Conservation (phyloP, 2,329 filamentous ascomycete species). For the Xylariaceae sp. region DNA sequence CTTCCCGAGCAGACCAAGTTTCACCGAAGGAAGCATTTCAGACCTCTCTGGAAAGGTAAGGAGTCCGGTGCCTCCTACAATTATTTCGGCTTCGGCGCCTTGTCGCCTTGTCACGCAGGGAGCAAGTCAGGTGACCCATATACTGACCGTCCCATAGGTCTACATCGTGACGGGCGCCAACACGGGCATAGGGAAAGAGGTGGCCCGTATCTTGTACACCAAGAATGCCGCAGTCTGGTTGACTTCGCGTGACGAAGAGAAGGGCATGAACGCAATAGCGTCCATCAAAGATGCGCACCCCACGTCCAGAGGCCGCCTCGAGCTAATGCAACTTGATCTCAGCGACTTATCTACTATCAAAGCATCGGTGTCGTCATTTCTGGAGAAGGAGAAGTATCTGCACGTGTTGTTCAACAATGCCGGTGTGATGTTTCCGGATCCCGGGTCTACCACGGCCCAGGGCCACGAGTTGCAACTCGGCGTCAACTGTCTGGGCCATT, state of each 20-base stretch:
- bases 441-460: constrained; percentile 33
- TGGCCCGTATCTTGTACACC: constrained; percentile 20
- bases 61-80: too few species aligned
- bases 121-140: neutral
- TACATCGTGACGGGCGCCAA: constrained; percentile 27
- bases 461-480: constrained; percentile 32
- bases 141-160: constrained; percentile 15
- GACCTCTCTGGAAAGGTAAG: constrained; percentile 19
- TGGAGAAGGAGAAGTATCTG: constrained; percentile 25
- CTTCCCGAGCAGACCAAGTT: constrained; percentile 17
- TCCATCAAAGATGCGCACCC: constrained; percentile 21
- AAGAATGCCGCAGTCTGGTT: constrained; percentile 25
- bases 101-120: too few species aligned
- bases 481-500: constrained; percentile 27
- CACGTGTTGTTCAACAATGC: constrained; percentile 41
- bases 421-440: constrained; percentile 35
- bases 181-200: constrained; percentile 23
- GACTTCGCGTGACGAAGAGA: constrained; percentile 20
- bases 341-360: constrained; percentile 21
- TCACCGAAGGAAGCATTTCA: constrained; percentile 20
- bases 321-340: constrained; percentile 23
- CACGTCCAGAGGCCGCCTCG: constrained; percentile 19
- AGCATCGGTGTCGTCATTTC: constrained; percentile 19
- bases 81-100: too few species aligned
- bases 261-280: constrained; percentile 19